A percentile compares a stretch with the other conserved stretches of the same genome.
phyloP scores from a whole-genome alignment of 2,329 filamentous ascomycete genomes.

The Scedosporium boydii region DNA sequence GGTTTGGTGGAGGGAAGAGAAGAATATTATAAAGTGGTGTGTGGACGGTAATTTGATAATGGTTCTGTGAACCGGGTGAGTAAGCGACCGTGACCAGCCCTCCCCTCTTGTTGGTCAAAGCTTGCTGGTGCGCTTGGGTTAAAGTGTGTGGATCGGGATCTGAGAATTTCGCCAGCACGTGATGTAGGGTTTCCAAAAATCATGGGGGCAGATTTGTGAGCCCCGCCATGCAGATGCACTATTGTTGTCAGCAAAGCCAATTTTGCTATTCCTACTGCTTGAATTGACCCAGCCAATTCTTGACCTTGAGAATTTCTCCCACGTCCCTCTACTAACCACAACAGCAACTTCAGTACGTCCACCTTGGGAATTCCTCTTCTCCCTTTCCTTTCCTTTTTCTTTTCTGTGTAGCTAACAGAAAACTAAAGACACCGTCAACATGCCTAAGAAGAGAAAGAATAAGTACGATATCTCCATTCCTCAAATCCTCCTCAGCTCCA shows the following conservation, averaged over 20 bases:
- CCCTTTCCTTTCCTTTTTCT: conserved; percentile 10
- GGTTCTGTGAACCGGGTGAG: background rate
- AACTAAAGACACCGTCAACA: conserved; percentile 47
- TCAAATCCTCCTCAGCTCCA: no score
- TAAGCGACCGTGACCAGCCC: no score
- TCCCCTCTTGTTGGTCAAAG: no score
- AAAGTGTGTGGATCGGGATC: background rate
- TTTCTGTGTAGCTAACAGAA: conserved; percentile 19
- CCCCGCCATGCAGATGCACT: background rate
- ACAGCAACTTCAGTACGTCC: conserved; percentile 5
- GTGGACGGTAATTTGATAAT: conserved; percentile 14
- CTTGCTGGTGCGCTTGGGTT: background rate
- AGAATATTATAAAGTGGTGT: conserved; percentile 16
- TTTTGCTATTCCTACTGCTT: background rate
- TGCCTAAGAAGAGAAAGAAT: conserved; percentile 66
- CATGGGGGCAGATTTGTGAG: background rate
- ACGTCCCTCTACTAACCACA: conserved; percentile 16
- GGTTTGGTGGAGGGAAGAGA: conserved; percentile 21
- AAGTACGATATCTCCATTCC: conserved; percentile 34
- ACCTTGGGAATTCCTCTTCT: background rate
- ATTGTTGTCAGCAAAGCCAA: background rate
- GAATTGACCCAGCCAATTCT: background rate
- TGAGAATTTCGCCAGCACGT: conserved; percentile 1
- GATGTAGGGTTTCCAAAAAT: conserved; percentile 5
- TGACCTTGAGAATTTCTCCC: conserved; percentile 9